These are phyloP conservation scores for Colletotrichum brevisporum DNA, from an alignment of 2,329 filamentous ascomycete genomes.

Conservation along the genomic window DNA sequence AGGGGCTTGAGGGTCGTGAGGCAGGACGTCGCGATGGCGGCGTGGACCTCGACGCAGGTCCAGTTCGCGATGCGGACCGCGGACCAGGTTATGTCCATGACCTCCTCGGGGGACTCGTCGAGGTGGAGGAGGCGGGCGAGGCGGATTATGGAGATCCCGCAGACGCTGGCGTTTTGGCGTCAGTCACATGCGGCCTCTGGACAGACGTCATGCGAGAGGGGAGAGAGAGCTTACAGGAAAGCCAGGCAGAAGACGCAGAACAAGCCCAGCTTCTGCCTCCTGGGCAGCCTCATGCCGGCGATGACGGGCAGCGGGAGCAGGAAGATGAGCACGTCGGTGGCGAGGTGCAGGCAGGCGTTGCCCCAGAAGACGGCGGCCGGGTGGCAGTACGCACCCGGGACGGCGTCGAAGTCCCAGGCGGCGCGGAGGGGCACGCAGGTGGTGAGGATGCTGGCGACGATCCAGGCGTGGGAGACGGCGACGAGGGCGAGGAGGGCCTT, in stretches of 20 bases:
- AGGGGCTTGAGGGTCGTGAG: conserved; percentile 56
- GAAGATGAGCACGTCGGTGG: conserved; percentile 47
- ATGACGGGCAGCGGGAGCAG: conserved; percentile 59
- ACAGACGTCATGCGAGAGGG: conserved; percentile 10
- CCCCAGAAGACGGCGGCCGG: conserved; percentile 44
- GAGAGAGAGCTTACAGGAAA: conserved; percentile 49
- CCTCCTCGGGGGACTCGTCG: conserved; percentile 25
- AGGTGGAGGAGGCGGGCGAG: conserved; percentile 47
- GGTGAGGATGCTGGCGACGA: conserved; percentile 43
- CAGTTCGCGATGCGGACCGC: conserved; percentile 50
- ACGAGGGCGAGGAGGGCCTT: conserved; percentile 42
- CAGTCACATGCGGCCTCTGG: conserved; percentile 1
- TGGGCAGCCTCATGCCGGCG: conserved; percentile 57
- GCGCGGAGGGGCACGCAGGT: conserved; percentile 42
- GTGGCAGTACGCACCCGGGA: conserved; percentile 38
- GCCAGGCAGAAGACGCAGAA: conserved; percentile 57
- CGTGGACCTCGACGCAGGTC: conserved; percentile 54
- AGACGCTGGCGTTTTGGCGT: conserved; percentile 49
- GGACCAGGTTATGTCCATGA: conserved; percentile 47
- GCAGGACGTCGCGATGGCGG: conserved; percentile 53
- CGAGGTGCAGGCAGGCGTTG: conserved; percentile 44
- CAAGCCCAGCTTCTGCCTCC: conserved; percentile 56
- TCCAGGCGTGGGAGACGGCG: conserved; percentile 43
- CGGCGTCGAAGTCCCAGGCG: conserved; percentile 37
- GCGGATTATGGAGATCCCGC: conserved; percentile 51